Evolutionary conservation across 2,329 filamentous ascomycete genomes (phyloP), one percentile per base, ranked within the genome.

Genomic region (Fusarium odoratissimum): DNA sequence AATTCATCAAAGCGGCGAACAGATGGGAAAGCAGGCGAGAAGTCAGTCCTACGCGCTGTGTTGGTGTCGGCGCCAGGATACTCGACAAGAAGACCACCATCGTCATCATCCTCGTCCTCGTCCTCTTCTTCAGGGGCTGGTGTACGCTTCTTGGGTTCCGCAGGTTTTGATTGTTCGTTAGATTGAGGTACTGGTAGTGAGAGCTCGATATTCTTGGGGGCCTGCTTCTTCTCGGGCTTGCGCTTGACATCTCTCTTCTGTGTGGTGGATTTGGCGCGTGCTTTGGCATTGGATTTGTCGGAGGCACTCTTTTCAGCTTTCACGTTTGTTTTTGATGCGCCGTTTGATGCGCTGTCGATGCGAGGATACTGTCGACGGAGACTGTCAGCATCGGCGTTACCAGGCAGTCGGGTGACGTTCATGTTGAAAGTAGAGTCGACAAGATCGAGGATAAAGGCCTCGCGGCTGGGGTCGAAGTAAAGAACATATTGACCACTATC

Each of bases 381-480:
- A 76, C 87, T 89, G 35, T 89, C 88, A 59, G 87, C 82, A 73
- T 93, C 89, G 60, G 86, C 84, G 76, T 92, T 91, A 72, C 86
- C 88, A 5, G 92, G 93, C 19, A 90, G 90, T 61, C 88, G 90
- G 58, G 89, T 90, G 60, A 97, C 83, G 81, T 97, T 98, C 91
- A 97, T 95, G 77, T 94, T 91, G 82, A 97, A 92, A 42, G 91
- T 91, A n/a, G 91, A 92, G 79, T 94, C 90, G 60, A 98, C 85
- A 57, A 90, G 91, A 83, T 98, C 94, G 60, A 98, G 87, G 33
- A 96, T 90, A 74, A 96, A 96, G 62, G 88, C 91, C 77, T 95
- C 90, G 58, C 90, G 90, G 23, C 86, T 84, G 13, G 91, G 87
- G 80, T 97, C 93, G 78, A 95, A 96, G 64, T 95, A 88, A 57